A percentile compares a stretch with the other conserved stretches of the same genome.
Conservation (phyloP, 2,329 filamentous ascomycete genomes). For the Exophiala bonariae region DNA sequence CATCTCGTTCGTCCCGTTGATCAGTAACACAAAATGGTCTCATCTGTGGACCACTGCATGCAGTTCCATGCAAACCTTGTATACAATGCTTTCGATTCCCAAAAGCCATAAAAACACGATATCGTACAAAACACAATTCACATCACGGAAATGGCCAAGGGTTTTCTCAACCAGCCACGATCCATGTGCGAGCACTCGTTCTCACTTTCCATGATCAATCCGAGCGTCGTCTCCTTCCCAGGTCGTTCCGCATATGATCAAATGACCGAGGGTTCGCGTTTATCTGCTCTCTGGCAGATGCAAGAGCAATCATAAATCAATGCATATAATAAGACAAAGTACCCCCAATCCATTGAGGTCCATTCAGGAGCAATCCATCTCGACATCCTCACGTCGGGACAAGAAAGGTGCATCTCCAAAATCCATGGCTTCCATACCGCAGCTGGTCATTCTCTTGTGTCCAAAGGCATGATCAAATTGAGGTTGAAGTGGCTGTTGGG, state of each 20-base stretch:
- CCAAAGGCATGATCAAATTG: slow-evolving; percentile 25
- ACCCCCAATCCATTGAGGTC: background rate
- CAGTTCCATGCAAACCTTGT: no score
- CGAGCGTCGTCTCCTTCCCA: slow-evolving; percentile 4
- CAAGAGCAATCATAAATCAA: slow-evolving; percentile 15
- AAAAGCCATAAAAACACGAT: no score
- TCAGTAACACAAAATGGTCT: no score
- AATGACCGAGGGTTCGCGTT: background rate
- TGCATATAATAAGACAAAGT: slow-evolving; percentile 2
- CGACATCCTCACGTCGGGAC: slow-evolving; percentile 41
- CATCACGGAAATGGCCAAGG: background rate
- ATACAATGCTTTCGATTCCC: no score
- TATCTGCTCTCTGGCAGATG: slow-evolving; percentile 1
- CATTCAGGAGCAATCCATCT: slow-evolving; percentile 37
- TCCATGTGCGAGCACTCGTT: background rate
- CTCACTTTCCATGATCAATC: background rate
- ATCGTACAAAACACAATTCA: no score
- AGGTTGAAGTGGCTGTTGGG: slow-evolving; percentile 17
- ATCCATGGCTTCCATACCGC: slow-evolving; percentile 37
- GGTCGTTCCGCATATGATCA: slow-evolving; percentile 3
- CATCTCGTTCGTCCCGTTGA: no score
- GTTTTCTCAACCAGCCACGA: slow-evolving; percentile 3
- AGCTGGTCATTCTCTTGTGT: slow-evolving; percentile 34
- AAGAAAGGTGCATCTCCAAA: slow-evolving; percentile 49
- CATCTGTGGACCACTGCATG: no score